These are phyloP conservation scores for Penicillium bovifimosum DNA, from an alignment of 495 filamentous ascomycete genomes.

Conservation along the genomic window DNA sequence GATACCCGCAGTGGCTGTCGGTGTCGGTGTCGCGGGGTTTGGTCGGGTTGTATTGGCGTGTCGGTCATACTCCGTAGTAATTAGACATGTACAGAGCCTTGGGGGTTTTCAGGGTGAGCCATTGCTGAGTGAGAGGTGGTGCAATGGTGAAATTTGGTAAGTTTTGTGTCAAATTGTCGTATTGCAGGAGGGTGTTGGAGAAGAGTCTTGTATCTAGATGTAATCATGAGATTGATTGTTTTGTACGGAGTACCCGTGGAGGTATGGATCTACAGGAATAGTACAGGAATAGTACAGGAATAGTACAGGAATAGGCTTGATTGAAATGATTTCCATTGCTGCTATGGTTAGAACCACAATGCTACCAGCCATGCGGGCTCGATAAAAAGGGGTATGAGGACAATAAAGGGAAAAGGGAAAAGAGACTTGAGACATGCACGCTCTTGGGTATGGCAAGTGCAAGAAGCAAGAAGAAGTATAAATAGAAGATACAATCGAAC, in stretches of 20 bases:
- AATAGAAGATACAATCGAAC: background rate
- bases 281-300: too few species aligned
- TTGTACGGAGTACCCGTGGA: too few species aligned
- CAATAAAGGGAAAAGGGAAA: conserved; percentile 7
- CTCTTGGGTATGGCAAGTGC: conserved; percentile 19
- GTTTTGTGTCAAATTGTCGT: too few species aligned
- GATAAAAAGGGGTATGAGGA: conserved; percentile 15
- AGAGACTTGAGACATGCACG: conserved; percentile 24
- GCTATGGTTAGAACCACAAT: conserved; percentile 14
- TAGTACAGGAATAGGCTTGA: background rate
- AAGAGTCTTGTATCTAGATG: too few species aligned
- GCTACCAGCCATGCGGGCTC: conserved; percentile 20
- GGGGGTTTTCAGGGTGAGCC: too few species aligned
- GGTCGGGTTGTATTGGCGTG: background rate
- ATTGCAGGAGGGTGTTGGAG: too few species aligned
- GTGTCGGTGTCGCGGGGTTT: background rate
- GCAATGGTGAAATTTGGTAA: too few species aligned
- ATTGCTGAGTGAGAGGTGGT: too few species aligned
- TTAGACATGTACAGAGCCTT: too few species aligned
- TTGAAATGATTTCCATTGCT: conserved; percentile 14
- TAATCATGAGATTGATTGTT: too few species aligned
- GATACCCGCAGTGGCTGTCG: background rate
- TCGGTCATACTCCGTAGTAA: too few species aligned
- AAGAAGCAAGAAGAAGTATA: conserved; percentile 11
- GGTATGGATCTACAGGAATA: background rate